Evolutionary conservation across 1,139 yeast genomes (phyloP), one percentile per base, ranked within the genome.

Genomic region (Lodderomyces metapsilosis): DNA sequence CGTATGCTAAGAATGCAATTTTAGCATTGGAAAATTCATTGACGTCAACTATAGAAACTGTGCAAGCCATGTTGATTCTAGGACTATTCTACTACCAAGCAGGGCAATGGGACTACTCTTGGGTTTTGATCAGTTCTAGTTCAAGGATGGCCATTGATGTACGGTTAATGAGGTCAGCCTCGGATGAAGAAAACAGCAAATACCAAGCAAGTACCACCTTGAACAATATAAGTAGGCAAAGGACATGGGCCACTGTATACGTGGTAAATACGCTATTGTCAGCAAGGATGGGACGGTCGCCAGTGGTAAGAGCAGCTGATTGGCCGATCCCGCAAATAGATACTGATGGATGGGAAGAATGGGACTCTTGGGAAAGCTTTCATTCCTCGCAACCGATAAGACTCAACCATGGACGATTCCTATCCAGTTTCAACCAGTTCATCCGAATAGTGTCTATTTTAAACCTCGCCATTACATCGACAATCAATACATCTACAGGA

Each of bases 111-210:
- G 62, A 58, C 41, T 51, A 51, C 32, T 50, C 60, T 2, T 58
- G 62, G 62, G 60, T 57, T 6, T 47, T 58, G 34, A 48, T 54
- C 5, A 51, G 56, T 22, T 55, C 61, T 4, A 55, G 56, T 9
- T 44, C 61, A 6, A 47, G 62, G 41, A 57, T 57, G 59, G 60
- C 62, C 10, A 51, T 58, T 17, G 62, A 58, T 45, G 62, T 57
- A 16, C 38, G 60, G 37, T 46, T 58, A n/a, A 58, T 58, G 59
- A 42, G 54, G 36, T 41, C 42, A 11, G 49, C 50, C 8, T 31
- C 43, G 11, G 37, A 38, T 24, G 49, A 42, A n/a, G 52, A 42
- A 7, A 43, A 45, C 18, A 36, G 38, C 13, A 42, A 37, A 18
- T 43, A 42, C 43, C 38, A 38, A 27, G 30, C 48, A 27, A 37